Evolutionary conservation across 768 basidiomycete species (phyloP), one percentile per base, ranked within the genome.

Genomic region (Panaeolus papilionaceus): DNA sequence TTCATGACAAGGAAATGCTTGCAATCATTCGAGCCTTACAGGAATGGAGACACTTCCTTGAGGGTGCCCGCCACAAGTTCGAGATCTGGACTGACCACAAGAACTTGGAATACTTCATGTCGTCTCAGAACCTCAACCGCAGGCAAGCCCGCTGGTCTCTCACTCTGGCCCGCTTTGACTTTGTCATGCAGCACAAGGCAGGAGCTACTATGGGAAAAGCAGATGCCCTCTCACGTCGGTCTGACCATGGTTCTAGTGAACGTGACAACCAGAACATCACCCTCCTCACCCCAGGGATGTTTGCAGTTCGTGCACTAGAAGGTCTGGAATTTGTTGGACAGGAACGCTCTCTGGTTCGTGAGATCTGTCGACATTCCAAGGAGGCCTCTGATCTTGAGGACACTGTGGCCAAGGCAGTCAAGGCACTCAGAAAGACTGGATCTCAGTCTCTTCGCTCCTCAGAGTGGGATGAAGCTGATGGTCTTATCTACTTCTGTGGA

Each of bases 101-200:
- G 40, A 83, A 85, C 44, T 75, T 85, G 0, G 71, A 78, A 28
- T 85, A 84, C 65, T 85, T 85, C 74, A 61, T 64, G 8, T 75
- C 73, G 7, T 67, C 80, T 0, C 72, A 79, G 61, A 77, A 81
- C 8, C 74, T 87, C 0, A 85, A 79, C 66, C 71, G 76, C 2
- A 61, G 81, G 16, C 86, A 87, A 72, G 84, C 80, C 0, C 63
- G 78, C 7, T 88, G 85, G 86, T 75, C 78, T 0, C 63, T 73
- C 1, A 68, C 73, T 11, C 74, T 86, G 0, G 68, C 78, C 0
- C 70, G 78, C 10, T 84, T 76, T 67, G 71, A 83, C 61, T 83
- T 78, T 26, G 20, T 61, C 71, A 47, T 76, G 0, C 62, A 73
- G 9, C 83, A 79, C 69, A 66, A 39, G 63, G 80, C 78, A 10